phyloP scores from a whole-genome alignment of 2,329 filamentous ascomycete genomes.

The Ophiocordyceps polyrhachis-furcata region DNA sequence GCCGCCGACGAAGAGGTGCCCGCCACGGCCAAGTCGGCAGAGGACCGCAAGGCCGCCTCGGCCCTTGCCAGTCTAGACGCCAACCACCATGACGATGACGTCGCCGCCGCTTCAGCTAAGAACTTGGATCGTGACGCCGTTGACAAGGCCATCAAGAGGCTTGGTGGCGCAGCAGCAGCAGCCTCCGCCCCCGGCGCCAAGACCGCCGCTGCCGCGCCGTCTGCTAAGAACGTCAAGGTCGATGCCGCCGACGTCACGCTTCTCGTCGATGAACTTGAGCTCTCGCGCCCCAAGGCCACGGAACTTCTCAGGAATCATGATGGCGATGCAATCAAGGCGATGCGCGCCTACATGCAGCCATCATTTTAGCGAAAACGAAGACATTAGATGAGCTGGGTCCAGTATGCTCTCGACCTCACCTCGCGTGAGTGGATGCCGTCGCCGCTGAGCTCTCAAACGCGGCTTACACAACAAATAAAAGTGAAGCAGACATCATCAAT shows the following conservation, averaged over 20 bases:
- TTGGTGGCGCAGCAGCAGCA: slow-evolving; percentile 20
- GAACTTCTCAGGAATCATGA: slow-evolving; percentile 56
- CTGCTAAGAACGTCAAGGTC: slow-evolving; percentile 50
- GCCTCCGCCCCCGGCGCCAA: slow-evolving; percentile 10
- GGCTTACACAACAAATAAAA: no score
- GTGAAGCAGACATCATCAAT: no score
- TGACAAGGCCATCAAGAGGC: slow-evolving; percentile 50
- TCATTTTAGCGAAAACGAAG: not conserved
- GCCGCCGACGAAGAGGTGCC: slow-evolving; percentile 37
- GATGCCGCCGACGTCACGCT: slow-evolving; percentile 52
- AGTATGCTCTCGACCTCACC: no score
- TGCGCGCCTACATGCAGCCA: slow-evolving; percentile 32
- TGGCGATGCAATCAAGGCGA: slow-evolving; percentile 47
- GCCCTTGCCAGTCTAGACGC: slow-evolving; percentile 53
- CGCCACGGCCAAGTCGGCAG: slow-evolving; percentile 39
- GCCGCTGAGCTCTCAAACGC: no score
- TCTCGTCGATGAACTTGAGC: slow-evolving; percentile 53
- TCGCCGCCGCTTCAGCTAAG: slow-evolving; percentile 26
- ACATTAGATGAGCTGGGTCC: no score
- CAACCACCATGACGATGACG: slow-evolving; percentile 25
- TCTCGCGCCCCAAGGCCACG: slow-evolving; percentile 53
- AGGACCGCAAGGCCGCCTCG: slow-evolving; percentile 59
- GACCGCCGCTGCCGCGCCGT: slow-evolving; percentile 10
- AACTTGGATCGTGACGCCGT: slow-evolving; percentile 53
- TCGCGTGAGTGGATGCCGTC: no score